Evolutionary conservation across 129 eudicot genomes (phyloP), one percentile per base, ranked within the genome.

Genomic region (Scalesia atractyloides): DNA sequence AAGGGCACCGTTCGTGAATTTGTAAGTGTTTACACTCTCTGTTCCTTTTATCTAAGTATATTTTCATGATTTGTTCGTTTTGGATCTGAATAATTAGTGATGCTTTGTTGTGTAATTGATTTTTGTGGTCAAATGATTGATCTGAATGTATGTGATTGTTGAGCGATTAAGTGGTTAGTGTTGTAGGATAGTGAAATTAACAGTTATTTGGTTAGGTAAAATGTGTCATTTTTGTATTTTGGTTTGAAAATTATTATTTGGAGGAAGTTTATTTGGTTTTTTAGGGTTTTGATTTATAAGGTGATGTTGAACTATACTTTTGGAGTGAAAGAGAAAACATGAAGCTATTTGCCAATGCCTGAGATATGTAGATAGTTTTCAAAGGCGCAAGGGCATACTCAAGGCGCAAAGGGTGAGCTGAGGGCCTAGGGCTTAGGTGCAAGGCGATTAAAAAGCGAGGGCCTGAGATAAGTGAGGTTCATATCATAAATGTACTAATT

Each of bases 1-100:
- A 90, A 86, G 82, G 98, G 98, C 86, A 90, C 89, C 76, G 91
- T 94, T 78, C 83, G 80, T 37, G 99, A 94, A 72, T 94, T 94
- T 48, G 99, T 94, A 50, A 34, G 82, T 67, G 52, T 24, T 9
- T 51, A 13, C 15, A 4, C 57, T 19, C 16, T 68, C 73, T 77
- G 34, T 30, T 16, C 57, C 47, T 69, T 17, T 60, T 39, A 44
- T 60, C 0, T 34, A 14, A 24, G 5, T 39, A 1, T 34, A 52
- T 69, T 33, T 18, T 9, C n/a, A 11, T 2, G 17, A 59, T 44
- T 30, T 68, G 16, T 20, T 51, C 10, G 43, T 36, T 20, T 22
- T 47, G 30, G 81, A 77, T 69, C 69, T 39, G 33, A 47, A 26
- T 22, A 47, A 26, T 22, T 73, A 5, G 47, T 15, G 70, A 61